Conservation (phyloP, 495 filamentous ascomycete species). For the Penicillium egyptiacum region DNA sequence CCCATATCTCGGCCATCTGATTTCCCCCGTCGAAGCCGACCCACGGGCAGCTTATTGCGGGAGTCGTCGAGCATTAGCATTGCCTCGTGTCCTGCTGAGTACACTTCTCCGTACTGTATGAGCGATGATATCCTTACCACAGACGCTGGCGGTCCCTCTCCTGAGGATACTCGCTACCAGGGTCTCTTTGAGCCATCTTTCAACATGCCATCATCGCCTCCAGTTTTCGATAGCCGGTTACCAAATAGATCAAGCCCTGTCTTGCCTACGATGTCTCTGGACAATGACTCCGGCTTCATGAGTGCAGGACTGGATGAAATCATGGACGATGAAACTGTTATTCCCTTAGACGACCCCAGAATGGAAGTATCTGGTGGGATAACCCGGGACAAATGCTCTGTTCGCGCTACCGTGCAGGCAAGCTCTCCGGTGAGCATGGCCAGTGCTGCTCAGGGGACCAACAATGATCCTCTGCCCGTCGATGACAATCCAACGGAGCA, state of each 20-base stretch:
- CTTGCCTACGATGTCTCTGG: conserved; percentile 60
- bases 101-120: conserved; percentile 49
- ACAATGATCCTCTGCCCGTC: conserved; percentile 20
- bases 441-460: conserved; percentile 23
- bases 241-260: conserved; percentile 69
- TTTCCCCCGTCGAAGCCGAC: conserved; percentile 33
- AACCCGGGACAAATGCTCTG: conserved; percentile 42
- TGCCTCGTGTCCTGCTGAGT: conserved; percentile 33
- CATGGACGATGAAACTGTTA: conserved; percentile 51
- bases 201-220: conserved; percentile 77
- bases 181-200: conserved; percentile 49
- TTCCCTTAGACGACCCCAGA: conserved; percentile 36
- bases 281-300: conserved; percentile 78
- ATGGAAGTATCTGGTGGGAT: conserved; percentile 37
- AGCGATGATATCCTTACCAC: conserved; percentile 38
- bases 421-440: conserved; percentile 31
- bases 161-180: conserved; percentile 50
- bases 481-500: conserved; percentile 23
- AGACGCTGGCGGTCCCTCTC: conserved; percentile 38
- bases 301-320: conserved; percentile 67
- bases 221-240: conserved; percentile 60
- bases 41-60: conserved; percentile 40
- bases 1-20: conserved; percentile 59
- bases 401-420: conserved; percentile 39
- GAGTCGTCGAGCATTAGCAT: conserved; percentile 43